These are phyloP conservation scores for Sporothrix euskadiensis DNA, from an alignment of 2,329 filamentous ascomycete species.

Conservation along the genomic window DNA sequence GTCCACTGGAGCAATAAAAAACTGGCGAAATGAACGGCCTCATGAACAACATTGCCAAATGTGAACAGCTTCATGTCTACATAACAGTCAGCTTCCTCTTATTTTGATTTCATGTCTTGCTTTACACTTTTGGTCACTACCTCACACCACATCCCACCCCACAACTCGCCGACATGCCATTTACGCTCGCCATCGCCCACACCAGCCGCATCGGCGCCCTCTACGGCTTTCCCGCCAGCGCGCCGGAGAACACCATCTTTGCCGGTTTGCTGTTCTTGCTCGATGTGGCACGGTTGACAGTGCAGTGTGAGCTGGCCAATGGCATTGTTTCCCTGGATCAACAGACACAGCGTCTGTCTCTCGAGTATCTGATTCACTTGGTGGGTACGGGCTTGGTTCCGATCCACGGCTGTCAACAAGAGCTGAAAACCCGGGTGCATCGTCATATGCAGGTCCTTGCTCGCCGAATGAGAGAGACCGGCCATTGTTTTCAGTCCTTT, in stretches of 20 bases:
- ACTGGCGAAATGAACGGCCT: neutral
- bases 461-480: neutral
- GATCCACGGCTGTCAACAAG: neutral
- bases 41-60: neutral
- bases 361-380: constrained; percentile 7
- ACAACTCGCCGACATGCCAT: neutral
- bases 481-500: neutral
- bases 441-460: neutral
- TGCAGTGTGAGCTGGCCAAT: neutral
- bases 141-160: neutral
- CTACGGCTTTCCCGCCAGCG: neutral
- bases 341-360: neutral
- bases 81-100: neutral
- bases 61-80: neutral
- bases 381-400: neutral
- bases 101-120: neutral
- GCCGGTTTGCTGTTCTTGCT: neutral
- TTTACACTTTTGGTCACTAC: neutral
- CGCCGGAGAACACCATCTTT: neutral
- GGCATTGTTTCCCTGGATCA: neutral
- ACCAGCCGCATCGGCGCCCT: neutral
- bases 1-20: neutral
- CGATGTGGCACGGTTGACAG: neutral
- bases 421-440: neutral
- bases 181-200: neutral